Percentiles rank a stretch among this genome's conserved stretches.
Evolutionary conservation across 1,284 basidiomycete genomes (phyloP).

Genomic region (Omphalotus olearius): DNA sequence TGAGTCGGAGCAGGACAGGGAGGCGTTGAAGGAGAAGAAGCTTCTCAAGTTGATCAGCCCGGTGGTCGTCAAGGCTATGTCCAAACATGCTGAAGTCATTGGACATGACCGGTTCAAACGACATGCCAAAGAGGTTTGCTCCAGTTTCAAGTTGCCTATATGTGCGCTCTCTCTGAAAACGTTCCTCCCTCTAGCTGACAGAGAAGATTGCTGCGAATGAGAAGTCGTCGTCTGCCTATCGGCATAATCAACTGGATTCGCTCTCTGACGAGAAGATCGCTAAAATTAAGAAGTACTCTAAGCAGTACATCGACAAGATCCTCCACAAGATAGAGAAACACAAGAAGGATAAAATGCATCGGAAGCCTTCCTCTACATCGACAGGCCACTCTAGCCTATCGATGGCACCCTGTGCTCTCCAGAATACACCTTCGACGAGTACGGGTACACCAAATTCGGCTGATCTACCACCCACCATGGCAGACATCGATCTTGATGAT

Average conservation of each 20-base stretch:
- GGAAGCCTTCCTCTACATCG: conserved; percentile 20
- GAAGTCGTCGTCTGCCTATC: conserved; percentile 82
- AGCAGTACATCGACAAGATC: conserved; percentile 79
- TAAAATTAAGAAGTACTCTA: conserved; percentile 94
- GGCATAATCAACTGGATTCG: conserved; percentile 63
- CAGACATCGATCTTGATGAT: conserved; percentile 20
- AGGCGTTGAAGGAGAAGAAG: conserved; percentile 76
- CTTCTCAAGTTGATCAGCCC: conserved; percentile 83
- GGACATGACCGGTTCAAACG: conserved; percentile 90
- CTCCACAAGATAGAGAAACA: conserved; percentile 61
- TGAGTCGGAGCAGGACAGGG: conserved; percentile 50
- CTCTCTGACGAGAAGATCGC: conserved; percentile 82
- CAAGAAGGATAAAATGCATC: conserved; percentile 22
- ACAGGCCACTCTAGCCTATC: conserved; percentile 25
- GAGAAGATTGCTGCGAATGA: conserved; percentile 87
- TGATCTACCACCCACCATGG: conserved; percentile 14
- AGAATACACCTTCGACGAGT: conserved; percentile 34
- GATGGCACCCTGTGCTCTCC: conserved; percentile 22
- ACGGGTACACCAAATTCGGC: conserved; percentile 18
- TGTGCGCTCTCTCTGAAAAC: background rate
- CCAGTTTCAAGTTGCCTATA: conserved; percentile 6
- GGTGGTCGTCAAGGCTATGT: conserved; percentile 90
- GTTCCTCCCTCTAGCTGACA: conserved; percentile 51
- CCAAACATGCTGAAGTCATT: conserved; percentile 80
- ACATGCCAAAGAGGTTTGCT: conserved; percentile 86